Evolutionary conservation across 306 rosid species (phyloP).

Genomic region (Quercus ilex): DNA sequence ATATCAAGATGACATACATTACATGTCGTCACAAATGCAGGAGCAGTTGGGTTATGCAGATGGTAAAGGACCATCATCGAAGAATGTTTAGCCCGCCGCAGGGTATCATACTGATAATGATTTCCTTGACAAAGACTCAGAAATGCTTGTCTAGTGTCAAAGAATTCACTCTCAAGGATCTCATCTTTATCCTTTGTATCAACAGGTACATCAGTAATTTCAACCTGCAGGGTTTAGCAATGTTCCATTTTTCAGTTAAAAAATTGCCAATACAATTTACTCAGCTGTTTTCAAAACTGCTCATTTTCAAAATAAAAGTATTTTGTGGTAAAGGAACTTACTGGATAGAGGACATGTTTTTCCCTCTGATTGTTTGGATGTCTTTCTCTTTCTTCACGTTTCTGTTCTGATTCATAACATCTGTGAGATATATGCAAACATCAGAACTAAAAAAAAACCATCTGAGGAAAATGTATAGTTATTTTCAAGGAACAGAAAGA

Average conservation of each 20-base stretch:
- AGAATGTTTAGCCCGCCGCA: constrained; percentile 96
- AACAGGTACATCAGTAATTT: constrained; percentile 60
- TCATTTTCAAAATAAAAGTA: constrained; percentile 5
- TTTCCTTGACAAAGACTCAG: constrained; percentile 99
- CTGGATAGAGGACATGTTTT: constrained; percentile 67
- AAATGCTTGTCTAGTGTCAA: constrained; percentile 98
- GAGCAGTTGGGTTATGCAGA: constrained; percentile 99
- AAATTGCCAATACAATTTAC: background rate
- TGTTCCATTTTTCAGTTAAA: background rate
- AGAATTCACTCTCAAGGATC: constrained; percentile 97
- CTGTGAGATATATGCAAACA: constrained; percentile 24
- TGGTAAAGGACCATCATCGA: constrained; percentile 99
- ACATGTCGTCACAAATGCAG: constrained; percentile 83
- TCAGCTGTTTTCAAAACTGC: background rate
- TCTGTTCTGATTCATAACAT: constrained; percentile 82
- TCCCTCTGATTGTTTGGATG: constrained; percentile 91
- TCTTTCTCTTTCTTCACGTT: constrained; percentile 86
- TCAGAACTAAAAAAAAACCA: constrained; percentile 2
- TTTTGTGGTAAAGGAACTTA: constrained; percentile 34
- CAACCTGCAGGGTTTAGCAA: constrained; percentile 44
- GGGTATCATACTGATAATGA: constrained; percentile 96
- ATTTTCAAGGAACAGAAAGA: background rate
- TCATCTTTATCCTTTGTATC: constrained; percentile 97
- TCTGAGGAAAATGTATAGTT: background rate
- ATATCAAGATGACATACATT: constrained; percentile 77